Base-by-base conservation (phyloP, 495 filamentous ascomycete genomes). In the Penicillium tannophilum region DNA sequence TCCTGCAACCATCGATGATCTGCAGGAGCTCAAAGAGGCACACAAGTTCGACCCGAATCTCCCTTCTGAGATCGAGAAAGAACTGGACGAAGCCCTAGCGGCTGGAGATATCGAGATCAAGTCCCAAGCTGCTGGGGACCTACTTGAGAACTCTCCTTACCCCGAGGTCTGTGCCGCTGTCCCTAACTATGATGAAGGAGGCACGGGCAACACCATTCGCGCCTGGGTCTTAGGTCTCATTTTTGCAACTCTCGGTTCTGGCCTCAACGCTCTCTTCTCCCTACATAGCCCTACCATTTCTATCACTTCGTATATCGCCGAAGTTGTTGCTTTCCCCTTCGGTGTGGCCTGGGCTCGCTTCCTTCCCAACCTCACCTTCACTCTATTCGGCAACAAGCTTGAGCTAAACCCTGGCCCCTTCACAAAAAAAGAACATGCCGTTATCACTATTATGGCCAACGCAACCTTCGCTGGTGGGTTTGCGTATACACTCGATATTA, bases 351-450 rank as follows among this genome's bases (percentile, higher is more conserved):
- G 81, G 82, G 76, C 76, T 9, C 71, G 63, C 41, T 59, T 72
- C 14, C 70, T 87, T 69, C 88, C 89, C 0, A 66, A 71, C 10
- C 74, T 73, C 60, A 72, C 74, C 26, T 77, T 84, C 63, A 76
- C 56, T 35, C 66, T 84, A 17, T 84, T 88, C 57, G 87, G 87
- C 9, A 36, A 78, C 33, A 65, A 74, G 20, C 83, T 78, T 64
- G 80, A 78, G 23, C 69, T 91, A 12, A 91, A 91, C 64, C 88
- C 87, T 0, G 87, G 88, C 1, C 82, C 81, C 6, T 92, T 89
- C 76, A 91, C 87, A 69, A 84, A 89, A 67, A 92, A 92, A 64
- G 88, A 90, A 62, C 89, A 92, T 64, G 77, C 87, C 9, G 77
- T 91, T 45, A 85, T 88, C 39, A 85, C 88, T 14, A 83, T 91